Evolutionary conservation across 345 rosid genomes (phyloP), one percentile per base, ranked within the genome.

Genomic region (Camelina hispida): DNA sequence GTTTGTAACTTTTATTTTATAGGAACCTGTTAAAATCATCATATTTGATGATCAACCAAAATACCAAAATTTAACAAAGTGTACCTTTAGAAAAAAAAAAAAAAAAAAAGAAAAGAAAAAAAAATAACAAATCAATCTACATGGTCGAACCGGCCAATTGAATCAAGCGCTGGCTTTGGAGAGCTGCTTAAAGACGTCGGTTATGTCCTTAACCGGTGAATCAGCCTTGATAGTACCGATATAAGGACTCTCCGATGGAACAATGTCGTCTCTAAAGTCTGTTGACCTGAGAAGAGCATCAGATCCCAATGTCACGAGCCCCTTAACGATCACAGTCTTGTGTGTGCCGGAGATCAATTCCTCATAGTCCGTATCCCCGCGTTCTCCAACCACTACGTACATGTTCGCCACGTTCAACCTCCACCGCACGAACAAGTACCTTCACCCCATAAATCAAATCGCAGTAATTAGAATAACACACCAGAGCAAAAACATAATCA

Each of bases 391-490:
- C 68, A 94, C 70, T 6, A 94, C 95, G 35, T 78, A 85, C 98
- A 94, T 91, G 76, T 89, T 87, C 14, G 93, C 85, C 4, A 94
- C 93, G 61, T 87, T 91, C 78, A 90, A 60, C 80, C 96, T 86
- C 98, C 98, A 94, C 1, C 98, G 93, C 7, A 94, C 97, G 5
- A 91, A 91, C 52, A 94, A 85, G 84, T 91, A 94, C 77, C 98
- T 90, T 9, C 43, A 23, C 48, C 7, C 16, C 51, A 54, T 20
- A 22, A 16, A 43, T 10, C 53, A 67, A 40, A 43, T 17, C 53
- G 22, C 20, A 13, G 16, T 7, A 15, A 4, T 43, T 11, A 55
- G 28, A 23, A 40, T 40, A 40, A 40, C 14, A 14, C 43, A 40
- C 43, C 23, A 47, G 7, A 2, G 12, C 9, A 43, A 3, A 57